Base-by-base conservation (phyloP, 345 rosid species). In the Salix caprea region DNA sequence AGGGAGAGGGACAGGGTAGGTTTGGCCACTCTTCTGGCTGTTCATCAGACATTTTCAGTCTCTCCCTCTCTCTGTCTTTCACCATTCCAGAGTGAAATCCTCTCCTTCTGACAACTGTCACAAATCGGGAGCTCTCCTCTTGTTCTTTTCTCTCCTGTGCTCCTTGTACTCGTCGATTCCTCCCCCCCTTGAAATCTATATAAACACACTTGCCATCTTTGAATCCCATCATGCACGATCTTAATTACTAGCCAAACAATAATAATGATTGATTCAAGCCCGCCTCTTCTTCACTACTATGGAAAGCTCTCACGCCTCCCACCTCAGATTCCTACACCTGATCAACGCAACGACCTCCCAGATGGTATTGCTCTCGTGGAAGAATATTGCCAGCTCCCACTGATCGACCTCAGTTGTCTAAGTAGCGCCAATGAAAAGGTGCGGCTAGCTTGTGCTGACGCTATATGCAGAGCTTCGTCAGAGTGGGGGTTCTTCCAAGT, bases 401-500 rank as follows among this genome's bases (percentile, higher is more conserved):
- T 89, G 76, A 86, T 90, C 76, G 91, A 90, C 82, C 87, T 90
- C 28, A 37, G 77, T 6, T 71, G 71, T 26, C 65, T 86, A 16
- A 79, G 36, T 60, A 82, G 90, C 46, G 4, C 7, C 2, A 42
- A 80, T 46, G 71, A 73, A n/a, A 69, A 18, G 44, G 85, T 78
- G 52, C 68, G 70, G 7, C 56, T 3, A 9, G 83, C 82, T 28
- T 86, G 92, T 24, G 78, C 60, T 2, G 79, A 70, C 1, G 88
- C 88, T 19, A 89, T 90, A 6, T 81, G 75, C 67, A 79, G 76
- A 79, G 92, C 94, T 2, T 85, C 94, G 0, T 54, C 88, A 0
- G 87, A 90, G 69, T 89, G 94, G 92, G 94, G 94, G 3, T 90
- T 90, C 81, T 90, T 90, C 81, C 94, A 89, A 77, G 91, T 88